These are phyloP conservation scores for Russula foetens DNA, from an alignment of 768 basidiomycete genomes.

Conservation along the genomic window DNA sequence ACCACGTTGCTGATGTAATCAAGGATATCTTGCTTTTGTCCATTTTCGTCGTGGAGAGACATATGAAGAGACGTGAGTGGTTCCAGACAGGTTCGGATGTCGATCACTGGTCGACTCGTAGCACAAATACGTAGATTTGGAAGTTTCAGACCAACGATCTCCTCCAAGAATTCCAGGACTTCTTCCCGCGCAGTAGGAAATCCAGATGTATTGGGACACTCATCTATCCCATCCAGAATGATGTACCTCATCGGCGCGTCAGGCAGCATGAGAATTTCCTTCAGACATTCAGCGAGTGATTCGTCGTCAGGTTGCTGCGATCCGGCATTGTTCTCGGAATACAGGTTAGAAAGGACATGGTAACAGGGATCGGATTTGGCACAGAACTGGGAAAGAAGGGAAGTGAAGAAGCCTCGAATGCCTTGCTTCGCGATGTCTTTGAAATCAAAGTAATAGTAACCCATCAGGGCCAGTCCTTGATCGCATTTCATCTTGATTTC, in stretches of 20 bases:
- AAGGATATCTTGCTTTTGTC: too few relatives aligned
- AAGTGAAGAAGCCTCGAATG: neutral
- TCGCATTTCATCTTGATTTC: neutral
- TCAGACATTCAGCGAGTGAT: neutral
- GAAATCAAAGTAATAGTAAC: constrained; percentile 1
- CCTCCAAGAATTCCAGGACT: neutral
- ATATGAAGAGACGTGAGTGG: neutral
- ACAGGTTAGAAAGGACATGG: neutral
- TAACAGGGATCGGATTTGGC: neutral
- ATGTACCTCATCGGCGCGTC: neutral
- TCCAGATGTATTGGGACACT: neutral
- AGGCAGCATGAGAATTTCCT: neutral
- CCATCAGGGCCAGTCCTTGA: neutral
- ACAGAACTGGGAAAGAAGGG: neutral
- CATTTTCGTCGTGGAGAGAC: neutral
- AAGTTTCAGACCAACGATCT: neutral
- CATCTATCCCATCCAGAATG: neutral
- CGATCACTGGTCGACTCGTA: neutral
- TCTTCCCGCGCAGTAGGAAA: neutral
- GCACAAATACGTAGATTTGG: neutral
- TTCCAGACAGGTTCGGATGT: neutral
- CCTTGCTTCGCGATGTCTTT: neutral
- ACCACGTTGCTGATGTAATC: neutral
- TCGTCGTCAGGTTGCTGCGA: neutral
- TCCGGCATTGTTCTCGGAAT: neutral